A percentile compares a stretch with the other conserved stretches of the same genome.
These are phyloP conservation scores for Penicillium hesseltinei DNA, from an alignment of 2,329 filamentous ascomycete genomes.

Conservation along the genomic window DNA sequence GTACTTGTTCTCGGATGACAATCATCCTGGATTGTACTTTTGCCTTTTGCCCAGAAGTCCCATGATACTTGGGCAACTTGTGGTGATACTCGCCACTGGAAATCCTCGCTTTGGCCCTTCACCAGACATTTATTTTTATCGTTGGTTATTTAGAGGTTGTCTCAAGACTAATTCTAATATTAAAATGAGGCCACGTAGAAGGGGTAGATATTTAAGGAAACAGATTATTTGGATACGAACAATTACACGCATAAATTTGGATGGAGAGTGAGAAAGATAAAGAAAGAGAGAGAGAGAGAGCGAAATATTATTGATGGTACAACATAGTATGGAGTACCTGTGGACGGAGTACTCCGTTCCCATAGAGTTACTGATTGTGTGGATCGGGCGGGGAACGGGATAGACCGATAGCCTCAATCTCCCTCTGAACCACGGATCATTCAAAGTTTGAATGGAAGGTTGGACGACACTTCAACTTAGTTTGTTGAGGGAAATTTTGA, in stretches of 20 bases:
- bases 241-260: neutral
- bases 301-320: too few species aligned
- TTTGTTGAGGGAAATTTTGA: neutral
- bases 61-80: neutral
- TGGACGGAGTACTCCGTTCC: neutral
- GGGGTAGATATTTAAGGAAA: neutral
- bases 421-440: neutral
- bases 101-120: neutral
- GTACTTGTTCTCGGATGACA: neutral
- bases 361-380: neutral
- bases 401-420: neutral
- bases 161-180: neutral
- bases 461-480: too few species aligned
- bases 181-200: too few species aligned
- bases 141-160: neutral
- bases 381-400: neutral
- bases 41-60: neutral
- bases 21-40: neutral
- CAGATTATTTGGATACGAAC: neutral
- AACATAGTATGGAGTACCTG: too few species aligned
- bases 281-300: too few species aligned
- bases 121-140: neutral
- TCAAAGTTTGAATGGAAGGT: neutral
- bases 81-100: neutral
- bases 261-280: neutral